These are phyloP conservation scores for Brassica nigra DNA, from an alignment of 345 rosid species.

Conservation along the genomic window DNA sequence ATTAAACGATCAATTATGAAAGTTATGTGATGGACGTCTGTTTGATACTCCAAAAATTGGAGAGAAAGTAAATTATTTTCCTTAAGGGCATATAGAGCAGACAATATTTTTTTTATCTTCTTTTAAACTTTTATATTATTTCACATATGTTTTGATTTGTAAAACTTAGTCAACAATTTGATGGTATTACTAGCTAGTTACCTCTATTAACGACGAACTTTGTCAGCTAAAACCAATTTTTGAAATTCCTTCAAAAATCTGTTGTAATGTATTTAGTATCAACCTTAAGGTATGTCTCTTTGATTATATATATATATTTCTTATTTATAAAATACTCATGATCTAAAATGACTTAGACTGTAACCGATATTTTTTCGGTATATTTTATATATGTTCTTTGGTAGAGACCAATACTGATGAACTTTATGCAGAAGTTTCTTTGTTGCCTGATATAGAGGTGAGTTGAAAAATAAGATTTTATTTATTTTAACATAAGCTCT, in stretches of 20 bases:
- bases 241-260: background rate
- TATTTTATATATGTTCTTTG: background rate
- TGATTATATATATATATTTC: background rate
- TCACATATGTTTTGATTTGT: background rate
- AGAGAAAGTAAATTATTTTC: conserved; percentile 61
- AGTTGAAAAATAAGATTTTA: background rate
- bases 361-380: background rate
- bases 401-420: background rate
- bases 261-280: background rate
- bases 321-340: background rate
- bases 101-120: conserved; percentile 13
- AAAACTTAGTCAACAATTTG: background rate
- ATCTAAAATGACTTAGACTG: background rate
- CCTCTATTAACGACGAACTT: background rate
- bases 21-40: conserved; percentile 55
- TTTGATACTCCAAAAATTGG: conserved; percentile 50
- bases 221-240: background rate
- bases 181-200: background rate
- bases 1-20: conserved; percentile 48
- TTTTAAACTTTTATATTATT: background rate
- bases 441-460: background rate
- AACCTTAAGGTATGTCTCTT: background rate
- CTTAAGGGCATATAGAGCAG: conserved; percentile 67
- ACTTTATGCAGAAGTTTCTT: background rate
- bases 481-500: background rate